Conservation (phyloP, 768 basidiomycete species). For the Macrocybe gigantea region DNA sequence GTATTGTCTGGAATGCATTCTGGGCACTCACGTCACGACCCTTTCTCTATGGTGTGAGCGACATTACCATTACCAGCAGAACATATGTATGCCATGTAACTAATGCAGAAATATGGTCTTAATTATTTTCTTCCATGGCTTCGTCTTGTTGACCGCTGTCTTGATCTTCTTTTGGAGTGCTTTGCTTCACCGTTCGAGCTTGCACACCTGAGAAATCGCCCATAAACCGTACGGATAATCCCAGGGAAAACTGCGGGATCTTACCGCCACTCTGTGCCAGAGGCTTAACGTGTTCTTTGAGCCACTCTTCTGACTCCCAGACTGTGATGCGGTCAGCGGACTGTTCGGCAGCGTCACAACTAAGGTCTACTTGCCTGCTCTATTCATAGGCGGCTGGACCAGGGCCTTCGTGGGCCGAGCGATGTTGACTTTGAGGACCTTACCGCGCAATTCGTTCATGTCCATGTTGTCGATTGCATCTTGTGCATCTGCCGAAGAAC, state of each 20-base stretch:
- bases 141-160: constrained; percentile 32
- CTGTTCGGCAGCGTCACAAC: neutral
- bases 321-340: constrained; percentile 41
- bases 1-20: neutral
- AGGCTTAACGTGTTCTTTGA: constrained; percentile 75
- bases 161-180: constrained; percentile 20
- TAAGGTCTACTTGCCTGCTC: constrained; percentile 54
- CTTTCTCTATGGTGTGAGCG: constrained; percentile 7
- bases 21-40: constrained; percentile 3
- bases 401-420: constrained; percentile 78
- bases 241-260: constrained; percentile 11
- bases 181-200: constrained; percentile 37
- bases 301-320: constrained; percentile 96
- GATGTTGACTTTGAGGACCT: constrained; percentile 76
- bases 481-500: constrained; percentile 76
- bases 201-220: constrained; percentile 39
- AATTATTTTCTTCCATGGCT: constrained; percentile 53
- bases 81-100: constrained; percentile 1
- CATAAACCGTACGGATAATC: neutral
- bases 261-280: constrained; percentile 69
- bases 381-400: constrained; percentile 61
- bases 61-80: constrained; percentile 5
- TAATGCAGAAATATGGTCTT: too few relatives aligned
- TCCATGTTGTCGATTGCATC: constrained; percentile 99
- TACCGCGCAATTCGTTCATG: constrained; percentile 79